Evolutionary conservation across 2,329 filamentous ascomycete species (phyloP).

Genomic region (Ambrosiella cleistominuta): DNA sequence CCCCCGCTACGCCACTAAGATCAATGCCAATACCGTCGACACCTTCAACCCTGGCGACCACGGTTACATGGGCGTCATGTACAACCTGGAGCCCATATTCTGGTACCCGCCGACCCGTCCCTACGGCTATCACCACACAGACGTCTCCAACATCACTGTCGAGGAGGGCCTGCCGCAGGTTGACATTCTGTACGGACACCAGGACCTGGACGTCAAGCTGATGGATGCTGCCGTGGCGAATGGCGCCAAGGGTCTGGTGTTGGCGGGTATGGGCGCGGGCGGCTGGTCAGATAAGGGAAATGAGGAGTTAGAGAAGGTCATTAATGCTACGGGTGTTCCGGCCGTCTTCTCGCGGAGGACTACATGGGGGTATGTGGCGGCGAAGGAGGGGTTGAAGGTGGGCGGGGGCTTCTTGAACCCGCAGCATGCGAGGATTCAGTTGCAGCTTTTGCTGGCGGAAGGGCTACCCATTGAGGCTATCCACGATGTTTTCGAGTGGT

Average conservation of each 20-base stretch:
- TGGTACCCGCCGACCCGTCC: slow-evolving; percentile 36
- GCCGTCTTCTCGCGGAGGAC: slow-evolving; percentile 34
- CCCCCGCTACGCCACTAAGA: slow-evolving; percentile 43
- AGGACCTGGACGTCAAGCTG: slow-evolving; percentile 31
- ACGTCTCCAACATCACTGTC: slow-evolving; percentile 18
- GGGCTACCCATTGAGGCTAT: slow-evolving; percentile 14
- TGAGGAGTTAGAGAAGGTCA: slow-evolving; percentile 20
- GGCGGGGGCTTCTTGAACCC: slow-evolving; percentile 37
- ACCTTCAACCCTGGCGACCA: slow-evolving; percentile 42
- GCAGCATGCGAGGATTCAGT: slow-evolving; percentile 34
- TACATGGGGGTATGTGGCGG: slow-evolving; percentile 34
- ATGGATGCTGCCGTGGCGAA: slow-evolving; percentile 29
- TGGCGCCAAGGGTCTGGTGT: slow-evolving; percentile 36
- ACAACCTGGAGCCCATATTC: slow-evolving; percentile 41
- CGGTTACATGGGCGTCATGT: slow-evolving; percentile 39
- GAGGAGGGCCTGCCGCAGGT: slow-evolving; percentile 30
- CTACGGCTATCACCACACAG: slow-evolving; percentile 27
- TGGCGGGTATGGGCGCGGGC: slow-evolving; percentile 37
- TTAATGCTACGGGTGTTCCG: slow-evolving; percentile 28
- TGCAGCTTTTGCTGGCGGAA: slow-evolving; percentile 25
- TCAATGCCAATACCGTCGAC: slow-evolving; percentile 43
- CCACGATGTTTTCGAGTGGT: slow-evolving; percentile 8
- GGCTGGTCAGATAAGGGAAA: slow-evolving; percentile 28
- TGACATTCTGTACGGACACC: slow-evolving; percentile 37
- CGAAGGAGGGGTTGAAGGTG: slow-evolving; percentile 21